These are phyloP conservation scores for Acacia melanoxylon DNA, from an alignment of 306 rosid genomes.

Conservation along the genomic window DNA sequence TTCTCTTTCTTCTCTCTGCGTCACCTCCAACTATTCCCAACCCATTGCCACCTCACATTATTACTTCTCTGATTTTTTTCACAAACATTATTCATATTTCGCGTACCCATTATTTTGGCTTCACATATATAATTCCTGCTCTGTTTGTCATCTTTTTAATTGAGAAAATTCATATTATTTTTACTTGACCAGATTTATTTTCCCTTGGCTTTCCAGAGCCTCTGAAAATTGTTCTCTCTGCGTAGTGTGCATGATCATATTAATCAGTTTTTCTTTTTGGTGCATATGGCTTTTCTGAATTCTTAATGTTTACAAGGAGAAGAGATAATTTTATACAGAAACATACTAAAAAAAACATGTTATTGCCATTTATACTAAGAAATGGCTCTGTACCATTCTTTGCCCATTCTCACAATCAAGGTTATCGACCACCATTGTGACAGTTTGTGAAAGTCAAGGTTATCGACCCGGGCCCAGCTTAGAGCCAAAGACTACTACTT, in stretches of 20 bases:
- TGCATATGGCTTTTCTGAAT: slow-evolving; percentile 6
- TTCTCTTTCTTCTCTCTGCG: slow-evolving; percentile 20
- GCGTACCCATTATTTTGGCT: neutral
- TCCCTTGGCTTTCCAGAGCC: slow-evolving; percentile 4
- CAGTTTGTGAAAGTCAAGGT: too few relatives aligned
- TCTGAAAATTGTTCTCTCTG: neutral
- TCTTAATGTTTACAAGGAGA: slow-evolving; percentile 5
- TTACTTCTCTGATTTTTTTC: slow-evolving; percentile 18
- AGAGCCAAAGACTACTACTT: slow-evolving; percentile 30
- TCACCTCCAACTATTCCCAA: slow-evolving; percentile 29
- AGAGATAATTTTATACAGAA: slow-evolving; percentile 26
- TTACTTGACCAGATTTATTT: neutral
- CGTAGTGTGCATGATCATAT: neutral
- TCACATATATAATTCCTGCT: slow-evolving; percentile 20
- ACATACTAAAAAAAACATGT: slow-evolving; percentile 39
- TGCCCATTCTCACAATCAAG: too few relatives aligned
- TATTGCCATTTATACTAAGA: slow-evolving; percentile 31
- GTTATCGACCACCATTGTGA: too few relatives aligned
- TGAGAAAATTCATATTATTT: too few relatives aligned
- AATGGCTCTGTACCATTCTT: too few relatives aligned
- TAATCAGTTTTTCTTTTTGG: neutral
- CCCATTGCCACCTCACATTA: slow-evolving; percentile 42
- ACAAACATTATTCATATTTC: neutral
- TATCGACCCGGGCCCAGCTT: neutral
- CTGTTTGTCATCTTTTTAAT: neutral